phyloP scores from a whole-genome alignment of 768 basidiomycete genomes.

The Hortiboletus flavorubellus region DNA sequence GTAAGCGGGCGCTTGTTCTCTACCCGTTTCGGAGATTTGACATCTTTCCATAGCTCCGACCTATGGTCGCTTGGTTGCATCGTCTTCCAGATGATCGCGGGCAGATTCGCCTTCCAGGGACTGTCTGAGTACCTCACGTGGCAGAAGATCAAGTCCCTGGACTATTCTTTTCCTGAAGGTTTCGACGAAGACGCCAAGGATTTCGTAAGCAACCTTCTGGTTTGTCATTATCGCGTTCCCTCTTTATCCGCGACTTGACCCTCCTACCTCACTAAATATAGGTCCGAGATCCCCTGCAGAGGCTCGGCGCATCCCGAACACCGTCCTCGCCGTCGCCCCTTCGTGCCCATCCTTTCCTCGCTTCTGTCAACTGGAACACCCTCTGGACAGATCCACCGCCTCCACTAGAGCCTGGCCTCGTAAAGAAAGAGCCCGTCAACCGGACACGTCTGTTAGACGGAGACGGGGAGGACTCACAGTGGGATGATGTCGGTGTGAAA shows the following conservation, averaged over 20 bases:
- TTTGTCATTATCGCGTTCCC: conserved; percentile 27
- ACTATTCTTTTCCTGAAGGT: conserved; percentile 83
- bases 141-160: conserved; percentile 87
- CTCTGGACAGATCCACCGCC: conserved; percentile 68
- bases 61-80: conserved; percentile 96
- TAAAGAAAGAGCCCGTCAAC: conserved; percentile 42
- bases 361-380: conserved; percentile 52
- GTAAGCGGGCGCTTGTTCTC: conserved; percentile 37
- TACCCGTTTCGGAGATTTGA: background rate
- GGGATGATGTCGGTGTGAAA: conserved; percentile 51
- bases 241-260: background rate
- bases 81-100: conserved; percentile 88
- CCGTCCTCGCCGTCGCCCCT: conserved; percentile 42
- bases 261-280: conserved; percentile 28
- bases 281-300: conserved; percentile 56
- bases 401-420: conserved; percentile 52
- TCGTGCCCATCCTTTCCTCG: conserved; percentile 61
- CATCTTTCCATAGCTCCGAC: conserved; percentile 61
- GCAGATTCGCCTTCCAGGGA: conserved; percentile 88
- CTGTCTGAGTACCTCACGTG: conserved; percentile 92
- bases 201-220: conserved; percentile 74
- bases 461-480: conserved; percentile 34
- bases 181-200: conserved; percentile 82
- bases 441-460: conserved; percentile 7
- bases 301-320: conserved; percentile 53